Conservation (phyloP, 2,329 filamentous ascomycete species). For the Nothophaeocryptopus gaeumannii region DNA sequence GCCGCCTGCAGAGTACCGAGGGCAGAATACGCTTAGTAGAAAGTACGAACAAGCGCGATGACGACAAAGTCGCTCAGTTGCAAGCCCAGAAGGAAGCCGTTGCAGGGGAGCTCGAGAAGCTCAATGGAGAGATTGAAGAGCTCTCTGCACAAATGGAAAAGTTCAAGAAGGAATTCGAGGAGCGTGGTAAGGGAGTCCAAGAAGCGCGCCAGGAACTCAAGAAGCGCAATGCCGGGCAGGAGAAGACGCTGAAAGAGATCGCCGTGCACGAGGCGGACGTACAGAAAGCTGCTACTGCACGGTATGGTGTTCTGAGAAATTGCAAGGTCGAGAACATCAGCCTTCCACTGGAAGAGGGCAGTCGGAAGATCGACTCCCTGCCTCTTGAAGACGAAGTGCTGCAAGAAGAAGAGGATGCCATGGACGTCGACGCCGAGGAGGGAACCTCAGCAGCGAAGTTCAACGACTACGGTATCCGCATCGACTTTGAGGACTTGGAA, state of each 20-base stretch:
- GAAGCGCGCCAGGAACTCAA: slow-evolving; percentile 76
- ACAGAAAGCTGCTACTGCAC: slow-evolving; percentile 77
- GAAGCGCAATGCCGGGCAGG: slow-evolving; percentile 80
- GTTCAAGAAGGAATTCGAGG: slow-evolving; percentile 63
- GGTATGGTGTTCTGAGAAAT: slow-evolving; percentile 78
- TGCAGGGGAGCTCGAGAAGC: slow-evolving; percentile 67
- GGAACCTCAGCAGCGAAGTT: slow-evolving; percentile 54
- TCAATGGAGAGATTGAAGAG: slow-evolving; percentile 73
- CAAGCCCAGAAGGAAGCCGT: slow-evolving; percentile 71
- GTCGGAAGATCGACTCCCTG: slow-evolving; percentile 69
- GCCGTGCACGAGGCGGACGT: slow-evolving; percentile 77
- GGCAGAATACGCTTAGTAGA: slow-evolving; percentile 68
- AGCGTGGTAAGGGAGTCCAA: slow-evolving; percentile 72
- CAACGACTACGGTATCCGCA: slow-evolving; percentile 86
- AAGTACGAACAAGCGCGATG: slow-evolving; percentile 62
- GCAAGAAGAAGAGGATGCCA: slow-evolving; percentile 72
- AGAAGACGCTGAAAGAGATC: slow-evolving; percentile 70
- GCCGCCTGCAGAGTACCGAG: slow-evolving; percentile 67
- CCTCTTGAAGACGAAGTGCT: slow-evolving; percentile 78
- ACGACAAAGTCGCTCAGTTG: slow-evolving; percentile 67
- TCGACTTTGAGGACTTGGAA: slow-evolving; percentile 79
- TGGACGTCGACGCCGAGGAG: slow-evolving; percentile 81
- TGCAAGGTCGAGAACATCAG: slow-evolving; percentile 93
- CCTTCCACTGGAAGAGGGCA: slow-evolving; percentile 72
- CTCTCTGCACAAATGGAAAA: slow-evolving; percentile 70